These are phyloP conservation scores for Metarhizium anisopliae DNA, from an alignment of 2,329 filamentous ascomycete genomes.

Conservation along the genomic window DNA sequence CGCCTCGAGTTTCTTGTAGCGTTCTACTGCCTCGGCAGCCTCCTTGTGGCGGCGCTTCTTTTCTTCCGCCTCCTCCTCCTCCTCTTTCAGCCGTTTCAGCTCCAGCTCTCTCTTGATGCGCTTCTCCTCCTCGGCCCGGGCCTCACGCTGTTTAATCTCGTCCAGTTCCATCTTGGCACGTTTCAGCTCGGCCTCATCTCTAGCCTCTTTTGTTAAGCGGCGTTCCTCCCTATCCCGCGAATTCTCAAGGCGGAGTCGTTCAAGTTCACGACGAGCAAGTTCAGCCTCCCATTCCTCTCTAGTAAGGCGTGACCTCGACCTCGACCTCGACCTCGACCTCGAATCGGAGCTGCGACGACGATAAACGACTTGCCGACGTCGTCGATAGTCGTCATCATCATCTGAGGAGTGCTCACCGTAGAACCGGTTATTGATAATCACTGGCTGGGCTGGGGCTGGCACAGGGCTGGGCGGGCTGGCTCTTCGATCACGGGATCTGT, in stretches of 20 bases:
- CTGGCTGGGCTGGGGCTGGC: slow-evolving; percentile 26
- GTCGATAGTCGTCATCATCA: slow-evolving; percentile 21
- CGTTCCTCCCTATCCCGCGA: slow-evolving; percentile 28
- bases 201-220: slow-evolving; percentile 29
- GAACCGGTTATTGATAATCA: slow-evolving; percentile 51
- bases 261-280: slow-evolving; percentile 32
- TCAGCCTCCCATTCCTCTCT: slow-evolving; percentile 34
- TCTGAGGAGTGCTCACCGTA: slow-evolving; percentile 41
- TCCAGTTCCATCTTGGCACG: slow-evolving; percentile 40
- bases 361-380: slow-evolving; percentile 15
- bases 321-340: slow-evolving; percentile 7
- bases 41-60: slow-evolving; percentile 35
- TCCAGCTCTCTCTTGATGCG: slow-evolving; percentile 45
- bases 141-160: slow-evolving; percentile 34
- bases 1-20: slow-evolving; percentile 40
- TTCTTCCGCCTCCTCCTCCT: slow-evolving; percentile 34
- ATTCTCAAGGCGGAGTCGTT: slow-evolving; percentile 33
- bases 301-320: slow-evolving; percentile 22
- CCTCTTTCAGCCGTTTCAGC: slow-evolving; percentile 36
- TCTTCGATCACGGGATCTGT: slow-evolving; percentile 38
- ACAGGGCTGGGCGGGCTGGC: slow-evolving; percentile 27
- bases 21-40: slow-evolving; percentile 39
- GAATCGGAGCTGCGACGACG: slow-evolving; percentile 19
- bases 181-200: slow-evolving; percentile 41
- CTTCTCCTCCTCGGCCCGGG: slow-evolving; percentile 38